phyloP scores from a whole-genome alignment of 2,329 filamentous ascomycete genomes.

The Alternaria alternata region DNA sequence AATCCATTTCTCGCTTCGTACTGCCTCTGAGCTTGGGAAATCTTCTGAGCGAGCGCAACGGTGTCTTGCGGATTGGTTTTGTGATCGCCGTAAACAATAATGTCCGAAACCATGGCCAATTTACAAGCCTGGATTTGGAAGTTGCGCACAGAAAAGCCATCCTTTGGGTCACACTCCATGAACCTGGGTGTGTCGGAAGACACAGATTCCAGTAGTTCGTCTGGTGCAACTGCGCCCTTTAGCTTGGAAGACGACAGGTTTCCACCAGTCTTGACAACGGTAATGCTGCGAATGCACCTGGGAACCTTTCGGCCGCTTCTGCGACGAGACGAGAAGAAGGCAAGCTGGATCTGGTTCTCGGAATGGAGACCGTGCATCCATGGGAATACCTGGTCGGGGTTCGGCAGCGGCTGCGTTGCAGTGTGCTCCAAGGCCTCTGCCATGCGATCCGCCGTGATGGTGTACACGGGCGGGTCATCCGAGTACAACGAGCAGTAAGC shows the following conservation, averaged over 20 bases:
- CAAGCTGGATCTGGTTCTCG: constrained; percentile 85
- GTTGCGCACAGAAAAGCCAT: constrained; percentile 94
- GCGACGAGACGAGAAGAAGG: constrained; percentile 84
- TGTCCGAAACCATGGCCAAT: constrained; percentile 85
- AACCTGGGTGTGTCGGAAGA: constrained; percentile 68
- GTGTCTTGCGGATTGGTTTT: constrained; percentile 68
- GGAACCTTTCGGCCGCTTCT: constrained; percentile 75
- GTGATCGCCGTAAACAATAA: constrained; percentile 88
- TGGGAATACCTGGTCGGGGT: constrained; percentile 87
- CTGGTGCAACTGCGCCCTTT: constrained; percentile 84
- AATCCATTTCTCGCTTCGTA: constrained; percentile 71
- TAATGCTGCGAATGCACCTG: constrained; percentile 79
- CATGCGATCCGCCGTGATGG: constrained; percentile 73
- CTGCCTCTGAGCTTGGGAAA: constrained; percentile 77
- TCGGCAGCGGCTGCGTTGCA: constrained; percentile 81
- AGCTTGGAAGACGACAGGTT: constrained; percentile 77
- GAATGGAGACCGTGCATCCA: constrained; percentile 95
- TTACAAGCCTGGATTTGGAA: constrained; percentile 97
- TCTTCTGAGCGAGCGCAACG: constrained; percentile 67
- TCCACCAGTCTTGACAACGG: constrained; percentile 87
- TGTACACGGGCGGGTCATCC: constrained; percentile 69
- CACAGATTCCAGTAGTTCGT: constrained; percentile 73
- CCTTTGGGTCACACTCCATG: constrained; percentile 81
- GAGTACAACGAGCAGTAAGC: constrained; percentile 64
- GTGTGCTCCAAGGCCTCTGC: constrained; percentile 77